Conservation (phyloP, 495 filamentous ascomycete species). For the Baudoinia panamericana region DNA sequence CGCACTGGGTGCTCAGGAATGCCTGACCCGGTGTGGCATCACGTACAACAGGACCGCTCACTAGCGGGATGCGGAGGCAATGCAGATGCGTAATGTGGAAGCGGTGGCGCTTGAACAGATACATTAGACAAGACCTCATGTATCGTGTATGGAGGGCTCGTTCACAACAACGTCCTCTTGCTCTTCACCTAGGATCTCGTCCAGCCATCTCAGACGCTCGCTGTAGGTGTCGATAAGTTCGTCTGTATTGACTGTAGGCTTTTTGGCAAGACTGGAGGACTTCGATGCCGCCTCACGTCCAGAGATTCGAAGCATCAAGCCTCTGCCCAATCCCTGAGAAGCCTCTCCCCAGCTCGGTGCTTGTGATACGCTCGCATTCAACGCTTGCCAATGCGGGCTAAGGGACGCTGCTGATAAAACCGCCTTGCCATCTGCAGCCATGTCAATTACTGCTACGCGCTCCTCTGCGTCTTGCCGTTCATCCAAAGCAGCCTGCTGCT, state of each 20-base stretch:
- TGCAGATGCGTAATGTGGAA: no score
- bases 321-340: conserved; percentile 6
- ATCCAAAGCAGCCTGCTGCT: conserved; percentile 3
- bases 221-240: neutral
- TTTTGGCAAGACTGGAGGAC: neutral
- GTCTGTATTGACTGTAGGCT: conserved; percentile 2
- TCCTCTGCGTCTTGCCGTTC: conserved; percentile 19
- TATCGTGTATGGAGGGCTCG: neutral
- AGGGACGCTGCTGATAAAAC: conserved; percentile 24
- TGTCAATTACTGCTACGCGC: conserved; percentile 27
- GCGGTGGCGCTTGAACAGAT: no score
- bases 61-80: neutral
- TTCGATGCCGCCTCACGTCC: conserved; percentile 16
- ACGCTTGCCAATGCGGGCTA: conserved; percentile 27
- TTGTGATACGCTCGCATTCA: conserved; percentile 16
- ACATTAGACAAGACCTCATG: neutral
- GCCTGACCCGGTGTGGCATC: conserved; percentile 32
- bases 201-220: conserved; percentile 3
- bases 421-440: conserved; percentile 26
- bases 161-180: neutral
- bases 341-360: conserved; percentile 28
- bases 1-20: conserved; percentile 36
- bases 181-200: neutral
- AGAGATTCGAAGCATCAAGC: conserved; percentile 26
- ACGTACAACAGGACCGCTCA: conserved; percentile 2